Percentiles rank a stretch among this genome's conserved stretches.
These are phyloP conservation scores for Leccinum uliginosum DNA, from an alignment of 768 basidiomycete species.

Conservation along the genomic window DNA sequence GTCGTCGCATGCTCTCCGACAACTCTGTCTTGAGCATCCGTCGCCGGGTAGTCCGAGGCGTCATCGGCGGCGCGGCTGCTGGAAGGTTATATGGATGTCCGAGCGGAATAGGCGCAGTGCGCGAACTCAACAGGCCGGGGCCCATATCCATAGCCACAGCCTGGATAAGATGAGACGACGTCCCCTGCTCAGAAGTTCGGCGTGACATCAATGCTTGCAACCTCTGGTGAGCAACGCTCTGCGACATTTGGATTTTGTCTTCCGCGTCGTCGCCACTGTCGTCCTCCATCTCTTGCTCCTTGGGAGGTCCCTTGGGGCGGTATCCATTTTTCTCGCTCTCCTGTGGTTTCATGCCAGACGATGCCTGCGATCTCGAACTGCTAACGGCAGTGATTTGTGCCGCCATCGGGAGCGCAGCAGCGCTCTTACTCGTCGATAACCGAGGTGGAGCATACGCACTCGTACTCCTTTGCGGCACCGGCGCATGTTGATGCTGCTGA, in stretches of 20 bases:
- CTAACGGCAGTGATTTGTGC: conserved; percentile 41
- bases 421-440: conserved; percentile 52
- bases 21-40: conserved; percentile 83
- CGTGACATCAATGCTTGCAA: conserved; percentile 54
- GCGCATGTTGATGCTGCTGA: conserved; percentile 15
- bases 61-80: conserved; percentile 58
- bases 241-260: conserved; percentile 52
- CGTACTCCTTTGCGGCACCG: conserved; percentile 26
- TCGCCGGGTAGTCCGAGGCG: conserved; percentile 80
- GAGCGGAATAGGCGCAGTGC: conserved; percentile 54
- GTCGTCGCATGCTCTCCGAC: conserved; percentile 76
- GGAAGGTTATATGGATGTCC: conserved; percentile 73
- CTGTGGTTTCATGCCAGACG: conserved; percentile 19
- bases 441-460: conserved; percentile 31
- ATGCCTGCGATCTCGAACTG: conserved; percentile 24
- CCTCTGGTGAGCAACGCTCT: conserved; percentile 66
- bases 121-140: conserved; percentile 24
- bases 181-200: conserved; percentile 32
- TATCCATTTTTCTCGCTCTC: conserved; percentile 41
- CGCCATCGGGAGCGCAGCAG: conserved; percentile 56
- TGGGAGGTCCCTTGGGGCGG: conserved; percentile 61
- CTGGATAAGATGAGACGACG: conserved; percentile 20
- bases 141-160: conserved; percentile 11
- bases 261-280: conserved; percentile 49
- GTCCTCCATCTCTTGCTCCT: conserved; percentile 66